A percentile compares a stretch with the other conserved stretches of the same genome.
phyloP scores from a whole-genome alignment of 2,329 filamentous ascomycete genomes.

The Venturia effusa region DNA sequence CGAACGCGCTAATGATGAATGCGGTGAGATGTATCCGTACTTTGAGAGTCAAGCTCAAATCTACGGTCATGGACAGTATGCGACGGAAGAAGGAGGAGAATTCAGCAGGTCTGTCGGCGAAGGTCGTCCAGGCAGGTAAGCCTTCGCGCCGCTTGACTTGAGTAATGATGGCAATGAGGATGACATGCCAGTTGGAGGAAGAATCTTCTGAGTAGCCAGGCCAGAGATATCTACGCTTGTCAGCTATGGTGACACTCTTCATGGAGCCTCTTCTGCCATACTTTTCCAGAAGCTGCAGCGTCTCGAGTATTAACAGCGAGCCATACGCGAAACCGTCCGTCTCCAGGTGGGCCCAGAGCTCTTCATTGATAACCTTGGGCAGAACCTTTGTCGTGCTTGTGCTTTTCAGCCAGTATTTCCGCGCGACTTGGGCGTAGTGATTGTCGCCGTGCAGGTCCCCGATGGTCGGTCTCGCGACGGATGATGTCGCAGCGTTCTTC shows the following conservation, averaged over 20 bases:
- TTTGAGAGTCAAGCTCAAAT: constrained; percentile 31
- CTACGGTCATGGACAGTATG: constrained; percentile 72
- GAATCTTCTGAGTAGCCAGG: constrained; percentile 76
- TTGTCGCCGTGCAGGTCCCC: constrained; percentile 61
- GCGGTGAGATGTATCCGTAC: constrained; percentile 69
- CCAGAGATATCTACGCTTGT: constrained; percentile 66
- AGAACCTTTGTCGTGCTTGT: constrained; percentile 58
- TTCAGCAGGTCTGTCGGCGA: constrained; percentile 63
- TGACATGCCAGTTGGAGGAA: constrained; percentile 81
- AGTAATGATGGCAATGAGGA: constrained; percentile 74
- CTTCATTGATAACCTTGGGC: constrained; percentile 68
- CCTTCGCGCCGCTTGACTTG: constrained; percentile 84
- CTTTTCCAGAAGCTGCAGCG: constrained; percentile 81
- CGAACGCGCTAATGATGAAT: constrained; percentile 85
- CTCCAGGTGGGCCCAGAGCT: constrained; percentile 83
- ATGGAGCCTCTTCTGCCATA: constrained; percentile 26
- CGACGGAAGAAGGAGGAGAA: constrained; percentile 87
- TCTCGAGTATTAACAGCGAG: constrained; percentile 74
- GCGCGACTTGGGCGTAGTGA: constrained; percentile 58
- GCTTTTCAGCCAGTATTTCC: constrained; percentile 71
- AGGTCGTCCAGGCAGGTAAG: constrained; percentile 76
- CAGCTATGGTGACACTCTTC: constrained; percentile 16
- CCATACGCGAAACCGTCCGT: constrained; percentile 67
- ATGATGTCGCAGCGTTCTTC: constrained; percentile 12
- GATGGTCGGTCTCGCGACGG: constrained; percentile 47